Conservation (phyloP, 495 filamentous ascomycete genomes). For the Usnea hakonensis region DNA sequence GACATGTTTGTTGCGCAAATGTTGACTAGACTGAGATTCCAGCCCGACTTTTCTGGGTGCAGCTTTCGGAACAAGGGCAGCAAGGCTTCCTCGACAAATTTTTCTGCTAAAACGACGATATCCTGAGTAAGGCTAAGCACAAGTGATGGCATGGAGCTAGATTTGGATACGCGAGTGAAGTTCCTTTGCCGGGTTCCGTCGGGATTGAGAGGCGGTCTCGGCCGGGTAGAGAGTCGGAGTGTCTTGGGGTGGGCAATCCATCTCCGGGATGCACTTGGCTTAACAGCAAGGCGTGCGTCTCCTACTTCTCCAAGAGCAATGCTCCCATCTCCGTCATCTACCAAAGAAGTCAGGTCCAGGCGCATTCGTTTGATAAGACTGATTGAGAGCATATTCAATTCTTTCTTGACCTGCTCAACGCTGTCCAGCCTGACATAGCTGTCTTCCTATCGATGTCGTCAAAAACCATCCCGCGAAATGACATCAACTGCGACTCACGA, state of each 20-base stretch:
- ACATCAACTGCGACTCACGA: constrained; percentile 30
- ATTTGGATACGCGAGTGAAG: constrained; percentile 61
- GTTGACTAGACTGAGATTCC: constrained; percentile 78
- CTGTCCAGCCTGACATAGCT: constrained; percentile 65
- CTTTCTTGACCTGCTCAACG: constrained; percentile 50
- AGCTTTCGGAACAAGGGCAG: constrained; percentile 65
- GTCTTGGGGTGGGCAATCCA: constrained; percentile 67
- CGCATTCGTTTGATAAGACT: constrained; percentile 77
- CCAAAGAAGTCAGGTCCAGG: constrained; percentile 56
- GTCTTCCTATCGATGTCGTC: constrained; percentile 49
- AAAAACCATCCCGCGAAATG: neutral
- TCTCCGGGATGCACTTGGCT: constrained; percentile 22
- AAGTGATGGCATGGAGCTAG: constrained; percentile 56
- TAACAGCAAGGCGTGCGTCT: neutral
- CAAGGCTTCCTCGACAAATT: constrained; percentile 59
- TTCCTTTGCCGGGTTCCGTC: constrained; percentile 46
- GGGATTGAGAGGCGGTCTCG: constrained; percentile 46
- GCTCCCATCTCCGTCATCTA: constrained; percentile 30
- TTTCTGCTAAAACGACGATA: constrained; percentile 52
- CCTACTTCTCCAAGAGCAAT: constrained; percentile 15
- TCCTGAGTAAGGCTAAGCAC: constrained; percentile 55
- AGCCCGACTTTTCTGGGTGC: constrained; percentile 59
- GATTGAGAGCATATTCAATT: constrained; percentile 52
- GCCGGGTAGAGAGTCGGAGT: constrained; percentile 68
- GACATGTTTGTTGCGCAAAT: constrained; percentile 82